Conservation (phyloP, 2,329 filamentous ascomycete species). For the Hyphodiscus sp. region DNA sequence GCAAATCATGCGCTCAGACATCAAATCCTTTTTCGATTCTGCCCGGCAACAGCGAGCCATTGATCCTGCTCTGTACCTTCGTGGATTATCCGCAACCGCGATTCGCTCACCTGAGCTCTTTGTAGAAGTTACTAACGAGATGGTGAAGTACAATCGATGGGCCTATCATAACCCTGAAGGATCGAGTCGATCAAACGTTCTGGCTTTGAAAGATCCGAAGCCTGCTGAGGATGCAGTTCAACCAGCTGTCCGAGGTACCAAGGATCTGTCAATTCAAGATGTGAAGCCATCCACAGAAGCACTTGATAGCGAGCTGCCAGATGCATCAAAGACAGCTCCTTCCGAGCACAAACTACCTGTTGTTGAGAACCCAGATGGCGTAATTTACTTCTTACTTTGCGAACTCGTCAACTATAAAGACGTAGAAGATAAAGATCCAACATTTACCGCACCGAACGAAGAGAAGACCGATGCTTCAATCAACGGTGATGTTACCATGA, state of each 20-base stretch:
- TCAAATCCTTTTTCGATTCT: slow-evolving; percentile 66
- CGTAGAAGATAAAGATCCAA: slow-evolving; percentile 74
- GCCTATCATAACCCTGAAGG: slow-evolving; percentile 30
- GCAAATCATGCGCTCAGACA: slow-evolving; percentile 87
- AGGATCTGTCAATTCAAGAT: slow-evolving; percentile 35
- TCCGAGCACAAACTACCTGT: slow-evolving; percentile 73
- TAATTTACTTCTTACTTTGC: slow-evolving; percentile 89
- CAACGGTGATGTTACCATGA: slow-evolving; percentile 23
- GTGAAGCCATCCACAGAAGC: slow-evolving; percentile 56
- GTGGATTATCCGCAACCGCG: slow-evolving; percentile 70
- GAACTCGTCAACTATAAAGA: slow-evolving; percentile 89
- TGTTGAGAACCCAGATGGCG: slow-evolving; percentile 87
- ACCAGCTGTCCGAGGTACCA: slow-evolving; percentile 30
- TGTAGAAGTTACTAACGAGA: slow-evolving; percentile 79
- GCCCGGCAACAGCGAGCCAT: slow-evolving; percentile 45
- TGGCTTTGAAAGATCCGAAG: slow-evolving; percentile 27
- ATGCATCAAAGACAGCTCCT: slow-evolving; percentile 53
- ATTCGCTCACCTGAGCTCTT: slow-evolving; percentile 81
- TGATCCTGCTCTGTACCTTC: slow-evolving; percentile 68
- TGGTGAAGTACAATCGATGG: slow-evolving; percentile 67
- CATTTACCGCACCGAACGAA: slow-evolving; percentile 22
- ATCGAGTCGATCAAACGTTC: slow-evolving; percentile 38
- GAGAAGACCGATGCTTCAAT: slow-evolving; percentile 13
- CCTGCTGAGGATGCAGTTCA: slow-evolving; percentile 25
- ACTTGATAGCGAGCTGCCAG: slow-evolving; percentile 53